These are phyloP conservation scores for Teratosphaeria zuluensis DNA, from an alignment of 2,329 filamentous ascomycete species.

Conservation along the genomic window DNA sequence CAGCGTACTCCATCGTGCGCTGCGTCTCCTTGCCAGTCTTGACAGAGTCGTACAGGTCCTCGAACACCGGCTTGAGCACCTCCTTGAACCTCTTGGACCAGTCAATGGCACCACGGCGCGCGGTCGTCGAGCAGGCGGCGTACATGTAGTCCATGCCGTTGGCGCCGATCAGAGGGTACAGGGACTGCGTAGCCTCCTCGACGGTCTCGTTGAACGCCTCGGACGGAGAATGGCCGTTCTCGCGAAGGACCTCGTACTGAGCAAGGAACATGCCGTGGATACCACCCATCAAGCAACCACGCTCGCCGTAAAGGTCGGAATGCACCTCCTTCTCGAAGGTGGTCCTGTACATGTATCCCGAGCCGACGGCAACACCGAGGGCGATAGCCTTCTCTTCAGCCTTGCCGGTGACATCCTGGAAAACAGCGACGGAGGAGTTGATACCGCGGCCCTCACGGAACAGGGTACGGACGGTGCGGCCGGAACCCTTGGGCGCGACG, in stretches of 20 bases:
- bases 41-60: conserved; percentile 90
- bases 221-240: conserved; percentile 92
- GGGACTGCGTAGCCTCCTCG: conserved; percentile 95
- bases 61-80: conserved; percentile 96
- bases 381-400: conserved; percentile 97
- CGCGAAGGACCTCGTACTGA: conserved; percentile 99
- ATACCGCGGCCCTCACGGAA: conserved; percentile 99
- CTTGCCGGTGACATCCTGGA: conserved; percentile 95
- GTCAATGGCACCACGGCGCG: conserved; percentile 96
- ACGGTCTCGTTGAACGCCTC: conserved; percentile 99
- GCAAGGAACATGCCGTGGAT: conserved; percentile 99
- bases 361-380: conserved; percentile 92
- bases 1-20: conserved; percentile 95
- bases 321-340: conserved; percentile 99
- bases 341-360: conserved; percentile 99
- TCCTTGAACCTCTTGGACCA: conserved; percentile 98
- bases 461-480: conserved; percentile 94
- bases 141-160: conserved; percentile 99
- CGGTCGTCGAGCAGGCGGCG: conserved; percentile 97
- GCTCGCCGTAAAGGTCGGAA: conserved; percentile 99
- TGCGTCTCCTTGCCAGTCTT: conserved; percentile 86
- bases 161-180: conserved; percentile 94
- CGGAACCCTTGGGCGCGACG: conserved; percentile 96
- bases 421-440: conserved; percentile 98
- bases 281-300: conserved; percentile 98